These are phyloP conservation scores for Macrolepiota dolichaula DNA, from an alignment of 768 basidiomycete species.

Conservation along the genomic window DNA sequence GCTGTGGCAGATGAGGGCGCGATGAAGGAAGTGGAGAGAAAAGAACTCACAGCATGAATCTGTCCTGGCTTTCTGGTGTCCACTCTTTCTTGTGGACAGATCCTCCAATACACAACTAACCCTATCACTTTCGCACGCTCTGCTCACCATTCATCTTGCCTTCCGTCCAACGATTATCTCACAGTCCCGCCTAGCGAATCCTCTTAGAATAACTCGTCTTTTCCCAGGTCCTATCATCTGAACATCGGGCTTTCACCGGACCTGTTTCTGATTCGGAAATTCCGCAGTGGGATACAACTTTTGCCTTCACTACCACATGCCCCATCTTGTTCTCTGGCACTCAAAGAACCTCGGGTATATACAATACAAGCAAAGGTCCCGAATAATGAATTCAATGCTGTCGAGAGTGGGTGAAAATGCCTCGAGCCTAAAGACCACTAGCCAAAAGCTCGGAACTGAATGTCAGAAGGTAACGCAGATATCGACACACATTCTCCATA, in stretches of 20 bases:
- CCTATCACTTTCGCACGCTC: constrained; percentile 10
- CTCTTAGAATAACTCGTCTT: too few species aligned
- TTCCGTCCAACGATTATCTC: neutral
- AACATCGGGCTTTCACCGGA: neutral
- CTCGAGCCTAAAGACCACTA: too few species aligned
- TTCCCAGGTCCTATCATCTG: too few species aligned
- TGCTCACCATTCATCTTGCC: neutral
- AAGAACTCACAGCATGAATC: constrained; percentile 9
- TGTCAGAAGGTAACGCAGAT: too few species aligned
- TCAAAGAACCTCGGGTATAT: neutral
- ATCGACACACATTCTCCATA: neutral
- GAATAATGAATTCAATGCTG: neutral
- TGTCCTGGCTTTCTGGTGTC: neutral
- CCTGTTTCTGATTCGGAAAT: neutral
- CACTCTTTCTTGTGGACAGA: neutral
- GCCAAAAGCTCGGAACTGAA: neutral
- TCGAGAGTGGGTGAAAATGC: neutral
- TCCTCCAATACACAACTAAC: neutral
- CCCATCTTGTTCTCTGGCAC: too few species aligned
- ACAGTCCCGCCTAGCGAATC: neutral
- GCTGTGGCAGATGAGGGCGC: neutral
- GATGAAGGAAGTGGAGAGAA: neutral
- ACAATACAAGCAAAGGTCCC: neutral
- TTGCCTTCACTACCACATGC: too few species aligned
- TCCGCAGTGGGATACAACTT: neutral